phyloP scores from a whole-genome alignment of 805 yeast genomes.

The Candida oleophila region DNA sequence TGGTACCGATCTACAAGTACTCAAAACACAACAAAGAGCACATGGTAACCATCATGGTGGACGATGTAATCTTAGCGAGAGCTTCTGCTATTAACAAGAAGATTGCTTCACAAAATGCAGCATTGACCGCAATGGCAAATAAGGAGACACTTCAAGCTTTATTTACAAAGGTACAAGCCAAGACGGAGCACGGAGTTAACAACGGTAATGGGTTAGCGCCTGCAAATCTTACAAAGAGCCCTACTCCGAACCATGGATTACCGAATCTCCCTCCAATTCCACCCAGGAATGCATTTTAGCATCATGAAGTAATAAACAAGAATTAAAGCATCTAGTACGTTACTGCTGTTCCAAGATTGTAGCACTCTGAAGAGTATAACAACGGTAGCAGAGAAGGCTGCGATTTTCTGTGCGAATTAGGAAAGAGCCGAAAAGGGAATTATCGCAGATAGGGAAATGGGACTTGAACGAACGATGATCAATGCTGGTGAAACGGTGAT shows the following conservation, averaged over 20 bases:
- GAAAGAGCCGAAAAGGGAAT: too few relatives aligned
- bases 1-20: constrained; percentile 31
- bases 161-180: constrained; percentile 1
- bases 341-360: too few relatives aligned
- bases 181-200: background rate
- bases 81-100: constrained; percentile 34
- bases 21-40: constrained; percentile 17
- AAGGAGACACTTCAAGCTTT: constrained; percentile 16
- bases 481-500: too few relatives aligned
- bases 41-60: constrained; percentile 26
- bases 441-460: too few relatives aligned
- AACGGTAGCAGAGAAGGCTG: too few relatives aligned
- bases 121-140: constrained; percentile 28
- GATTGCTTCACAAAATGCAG: constrained; percentile 38
- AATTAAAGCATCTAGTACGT: too few relatives aligned
- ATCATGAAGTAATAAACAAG: background rate
- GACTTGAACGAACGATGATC: too few relatives aligned
- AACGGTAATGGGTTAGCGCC: too few relatives aligned
- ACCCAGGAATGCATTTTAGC: constrained; percentile 5
- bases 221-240: background rate
- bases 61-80: constrained; percentile 29
- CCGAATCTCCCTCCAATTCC: constrained; percentile 8
- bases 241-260: background rate
- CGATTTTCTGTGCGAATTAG: too few relatives aligned
- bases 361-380: too few relatives aligned